phyloP scores from a whole-genome alignment of 2,329 filamentous ascomycete genomes.

The Arthrinium puccinioides region DNA sequence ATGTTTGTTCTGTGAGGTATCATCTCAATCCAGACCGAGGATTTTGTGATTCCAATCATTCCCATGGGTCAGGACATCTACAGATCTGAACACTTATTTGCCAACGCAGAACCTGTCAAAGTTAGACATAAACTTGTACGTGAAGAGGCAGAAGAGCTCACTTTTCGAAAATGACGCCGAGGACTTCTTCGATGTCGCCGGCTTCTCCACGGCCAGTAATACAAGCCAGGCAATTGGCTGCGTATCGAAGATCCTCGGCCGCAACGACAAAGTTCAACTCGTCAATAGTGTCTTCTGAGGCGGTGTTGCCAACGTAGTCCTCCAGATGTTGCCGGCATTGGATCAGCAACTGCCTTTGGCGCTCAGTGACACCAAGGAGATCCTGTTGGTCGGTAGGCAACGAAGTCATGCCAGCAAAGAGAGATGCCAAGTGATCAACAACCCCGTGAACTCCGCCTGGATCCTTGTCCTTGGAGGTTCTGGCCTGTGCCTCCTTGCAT shows the following conservation, averaged over 20 bases:
- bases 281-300: slow-evolving; percentile 13
- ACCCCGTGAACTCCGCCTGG: slow-evolving; percentile 60
- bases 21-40: no score
- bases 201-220: slow-evolving; percentile 82
- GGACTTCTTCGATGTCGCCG: slow-evolving; percentile 88
- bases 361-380: slow-evolving; percentile 81
- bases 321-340: slow-evolving; percentile 66
- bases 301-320: slow-evolving; percentile 60
- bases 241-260: slow-evolving; percentile 79
- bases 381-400: slow-evolving; percentile 70
- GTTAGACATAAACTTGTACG: not conserved
- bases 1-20: no score
- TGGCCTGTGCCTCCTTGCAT: slow-evolving; percentile 53
- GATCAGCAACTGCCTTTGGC: slow-evolving; percentile 75
- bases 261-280: slow-evolving; percentile 41
- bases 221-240: slow-evolving; percentile 70
- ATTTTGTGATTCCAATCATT: no score
- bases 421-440: slow-evolving; percentile 55
- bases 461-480: slow-evolving; percentile 8
- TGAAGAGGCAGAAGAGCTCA: slow-evolving; percentile 38
- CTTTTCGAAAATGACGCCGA: slow-evolving; percentile 98
- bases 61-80: no score
- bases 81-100: slow-evolving; percentile 32
- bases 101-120: slow-evolving; percentile 46
- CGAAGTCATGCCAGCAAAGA: slow-evolving; percentile 65